Conservation (phyloP, 257 asterid species). For the Cinchona pubescens region DNA sequence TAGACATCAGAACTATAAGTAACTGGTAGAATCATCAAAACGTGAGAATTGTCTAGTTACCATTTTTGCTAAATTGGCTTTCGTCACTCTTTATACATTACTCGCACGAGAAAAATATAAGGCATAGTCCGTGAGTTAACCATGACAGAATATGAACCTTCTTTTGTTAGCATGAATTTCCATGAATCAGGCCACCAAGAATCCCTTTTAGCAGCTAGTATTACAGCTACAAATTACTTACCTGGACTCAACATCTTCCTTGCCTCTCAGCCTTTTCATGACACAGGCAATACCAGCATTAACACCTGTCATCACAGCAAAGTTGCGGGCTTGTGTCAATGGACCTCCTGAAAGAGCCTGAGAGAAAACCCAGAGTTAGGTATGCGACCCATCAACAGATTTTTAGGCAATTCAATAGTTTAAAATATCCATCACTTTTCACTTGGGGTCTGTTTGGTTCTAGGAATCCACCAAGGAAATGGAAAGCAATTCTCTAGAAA, state of each 20-base stretch:
- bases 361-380: constrained; percentile 8
- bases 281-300: constrained; percentile 91
- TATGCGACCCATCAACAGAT: not conserved
- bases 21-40: not conserved
- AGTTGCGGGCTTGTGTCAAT: constrained; percentile 79
- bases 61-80: not conserved
- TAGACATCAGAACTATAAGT: not conserved
- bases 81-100: not conserved
- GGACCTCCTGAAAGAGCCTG: constrained; percentile 96
- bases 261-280: constrained; percentile 87
- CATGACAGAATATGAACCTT: not conserved
- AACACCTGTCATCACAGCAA: constrained; percentile 91
- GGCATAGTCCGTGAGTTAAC: not conserved
- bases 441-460: no score
- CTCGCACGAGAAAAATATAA: not conserved
- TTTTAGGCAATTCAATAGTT: not conserved
- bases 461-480: no score
- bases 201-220: not conserved
- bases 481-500: no score
- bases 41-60: not conserved
- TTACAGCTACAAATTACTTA: constrained; percentile 19
- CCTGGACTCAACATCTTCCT: constrained; percentile 92
- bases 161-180: not conserved
- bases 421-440: not conserved
- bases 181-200: not conserved